These are phyloP conservation scores for Daphne laureola DNA, from an alignment of 441 rosid genomes.

Conservation along the genomic window DNA sequence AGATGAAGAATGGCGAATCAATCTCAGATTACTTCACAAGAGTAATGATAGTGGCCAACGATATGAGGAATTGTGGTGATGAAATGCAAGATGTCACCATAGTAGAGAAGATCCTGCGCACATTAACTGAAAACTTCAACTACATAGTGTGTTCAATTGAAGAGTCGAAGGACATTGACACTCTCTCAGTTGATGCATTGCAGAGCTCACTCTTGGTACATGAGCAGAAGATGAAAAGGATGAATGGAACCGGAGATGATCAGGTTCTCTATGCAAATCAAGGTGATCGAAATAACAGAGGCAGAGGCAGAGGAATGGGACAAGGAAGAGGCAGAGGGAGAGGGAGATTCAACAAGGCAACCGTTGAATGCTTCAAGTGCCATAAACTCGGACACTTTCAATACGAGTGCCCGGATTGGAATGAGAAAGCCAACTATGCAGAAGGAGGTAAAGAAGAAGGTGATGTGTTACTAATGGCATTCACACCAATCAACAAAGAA, in stretches of 20 bases:
- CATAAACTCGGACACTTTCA: not conserved
- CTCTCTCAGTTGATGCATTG: not conserved
- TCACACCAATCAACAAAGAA: no score
- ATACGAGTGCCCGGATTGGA: not conserved
- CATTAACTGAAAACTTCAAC: not conserved
- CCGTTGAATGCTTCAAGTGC: not conserved
- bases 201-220: not conserved
- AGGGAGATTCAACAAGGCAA: not conserved
- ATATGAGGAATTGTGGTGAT: not conserved
- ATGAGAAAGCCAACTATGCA: no score
- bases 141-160: conserved; percentile 2
- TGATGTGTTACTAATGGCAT: no score
- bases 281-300: not conserved
- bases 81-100: not conserved
- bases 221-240: not conserved
- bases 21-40: not conserved
- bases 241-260: not conserved
- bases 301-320: not conserved
- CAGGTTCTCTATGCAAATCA: not conserved
- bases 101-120: not conserved
- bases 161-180: not conserved
- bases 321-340: not conserved
- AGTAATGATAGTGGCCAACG: not conserved
- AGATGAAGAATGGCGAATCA: not conserved
- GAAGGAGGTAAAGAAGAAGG: no score